A percentile compares a stretch with the other conserved stretches of the same genome.
Evolutionary conservation across 2,329 filamentous ascomycete genomes (phyloP).

Genomic region (Hirsutella rhossiliensis): DNA sequence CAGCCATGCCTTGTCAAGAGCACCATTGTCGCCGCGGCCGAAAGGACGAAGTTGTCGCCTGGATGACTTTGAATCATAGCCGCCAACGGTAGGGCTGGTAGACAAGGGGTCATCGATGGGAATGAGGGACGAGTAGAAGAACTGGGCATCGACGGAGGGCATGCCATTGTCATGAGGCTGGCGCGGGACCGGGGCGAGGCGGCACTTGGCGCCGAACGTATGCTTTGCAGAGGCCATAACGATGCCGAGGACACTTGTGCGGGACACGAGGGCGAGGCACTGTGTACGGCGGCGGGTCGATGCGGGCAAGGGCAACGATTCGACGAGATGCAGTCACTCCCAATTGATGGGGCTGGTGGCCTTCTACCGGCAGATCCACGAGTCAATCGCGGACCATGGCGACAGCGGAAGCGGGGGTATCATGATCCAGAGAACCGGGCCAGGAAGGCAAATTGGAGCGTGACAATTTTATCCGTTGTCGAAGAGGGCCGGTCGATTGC

Average conservation of each 20-base stretch:
- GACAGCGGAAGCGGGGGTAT: neutral
- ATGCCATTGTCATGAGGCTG: slow-evolving; percentile 30
- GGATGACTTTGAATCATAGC: slow-evolving; percentile 36
- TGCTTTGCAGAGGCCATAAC: slow-evolving; percentile 23
- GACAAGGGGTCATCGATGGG: slow-evolving; percentile 86
- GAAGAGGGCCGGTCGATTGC: neutral
- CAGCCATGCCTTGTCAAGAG: slow-evolving; percentile 69
- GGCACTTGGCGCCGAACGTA: slow-evolving; percentile 49
- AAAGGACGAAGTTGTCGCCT: slow-evolving; percentile 64
- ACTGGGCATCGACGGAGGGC: slow-evolving; percentile 56
- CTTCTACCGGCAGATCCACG: neutral
- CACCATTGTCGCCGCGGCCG: slow-evolving; percentile 64
- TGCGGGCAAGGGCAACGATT: too few species aligned
- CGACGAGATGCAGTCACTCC: too few species aligned
- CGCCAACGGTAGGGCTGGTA: slow-evolving; percentile 38
- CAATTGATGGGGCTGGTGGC: neutral
- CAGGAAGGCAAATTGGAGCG: neutral
- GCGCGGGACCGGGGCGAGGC: slow-evolving; percentile 33
- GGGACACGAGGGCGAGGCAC: neutral
- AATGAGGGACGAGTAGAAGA: slow-evolving; percentile 74
- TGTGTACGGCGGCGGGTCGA: neutral
- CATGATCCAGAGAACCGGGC: neutral
- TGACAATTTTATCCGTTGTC: neutral
- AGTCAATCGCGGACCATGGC: slow-evolving; percentile 1
- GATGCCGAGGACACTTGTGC: neutral